Percentiles rank a stretch among this genome's conserved stretches.
Conservation (phyloP, 768 basidiomycete species). For the Paxillus ammoniavirescens region DNA sequence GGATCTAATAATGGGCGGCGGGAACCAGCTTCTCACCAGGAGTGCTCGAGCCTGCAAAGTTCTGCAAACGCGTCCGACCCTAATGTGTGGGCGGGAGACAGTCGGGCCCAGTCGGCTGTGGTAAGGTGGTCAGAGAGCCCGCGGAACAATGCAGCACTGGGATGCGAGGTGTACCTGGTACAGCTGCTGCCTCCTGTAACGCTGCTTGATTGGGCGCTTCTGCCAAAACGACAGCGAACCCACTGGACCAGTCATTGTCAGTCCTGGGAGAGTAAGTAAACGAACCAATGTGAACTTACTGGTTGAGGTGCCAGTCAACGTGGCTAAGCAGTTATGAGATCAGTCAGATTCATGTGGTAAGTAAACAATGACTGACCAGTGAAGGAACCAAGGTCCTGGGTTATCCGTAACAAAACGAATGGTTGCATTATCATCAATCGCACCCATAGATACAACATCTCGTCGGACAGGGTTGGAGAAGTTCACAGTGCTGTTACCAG, state of each 20-base stretch:
- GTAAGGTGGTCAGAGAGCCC: too few relatives aligned
- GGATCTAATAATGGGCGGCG: too few relatives aligned
- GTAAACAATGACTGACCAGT: conserved; percentile 29
- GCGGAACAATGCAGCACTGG: too few relatives aligned
- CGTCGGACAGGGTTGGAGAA: conserved; percentile 37
- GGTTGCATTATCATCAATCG: conserved; percentile 42
- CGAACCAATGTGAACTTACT: conserved; percentile 11
- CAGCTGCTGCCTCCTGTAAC: too few relatives aligned
- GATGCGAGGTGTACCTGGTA: too few relatives aligned
- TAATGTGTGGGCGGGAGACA: too few relatives aligned
- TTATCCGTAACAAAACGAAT: conserved; percentile 66
- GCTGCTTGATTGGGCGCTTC: too few relatives aligned
- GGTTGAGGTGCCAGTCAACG: conserved; percentile 29
- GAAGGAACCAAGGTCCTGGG: conserved; percentile 60
- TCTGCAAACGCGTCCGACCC: too few relatives aligned
- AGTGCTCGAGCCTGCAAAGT: too few relatives aligned
- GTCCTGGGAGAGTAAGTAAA: neutral
- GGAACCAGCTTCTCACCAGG: too few relatives aligned
- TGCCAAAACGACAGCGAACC: too few relatives aligned
- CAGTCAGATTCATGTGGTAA: neutral
- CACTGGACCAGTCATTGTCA: conserved; percentile 9
- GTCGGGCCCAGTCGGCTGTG: too few relatives aligned
- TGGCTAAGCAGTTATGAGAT: conserved; percentile 16
- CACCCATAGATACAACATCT: conserved; percentile 31
- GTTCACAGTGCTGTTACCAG: conserved; percentile 30